Percentiles rank a stretch among this genome's conserved stretches.
Conservation (phyloP, 805 yeast species). For the Zygotorulaspora danielsina region DNA sequence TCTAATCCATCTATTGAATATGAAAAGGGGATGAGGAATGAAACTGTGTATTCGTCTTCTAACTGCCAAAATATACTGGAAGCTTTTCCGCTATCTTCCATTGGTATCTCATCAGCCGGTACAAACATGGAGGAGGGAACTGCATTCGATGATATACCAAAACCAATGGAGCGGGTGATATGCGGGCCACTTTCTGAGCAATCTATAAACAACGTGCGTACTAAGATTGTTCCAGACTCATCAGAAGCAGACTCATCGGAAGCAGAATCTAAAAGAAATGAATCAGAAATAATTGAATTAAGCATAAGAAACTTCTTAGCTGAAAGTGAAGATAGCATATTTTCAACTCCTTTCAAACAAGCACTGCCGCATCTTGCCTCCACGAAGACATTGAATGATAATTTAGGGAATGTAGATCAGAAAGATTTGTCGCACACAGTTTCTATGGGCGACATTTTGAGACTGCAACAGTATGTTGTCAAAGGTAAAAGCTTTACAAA, state of each 20-base stretch:
- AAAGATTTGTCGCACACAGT: not conserved
- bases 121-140: not conserved
- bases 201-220: not conserved
- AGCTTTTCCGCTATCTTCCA: not conserved
- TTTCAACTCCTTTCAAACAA: not conserved
- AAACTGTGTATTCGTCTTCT: not conserved
- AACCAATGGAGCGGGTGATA: too few relatives aligned
- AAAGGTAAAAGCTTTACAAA: constrained; percentile 21
- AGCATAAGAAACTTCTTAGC: not conserved
- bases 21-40: not conserved
- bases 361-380: not conserved
- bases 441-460: not conserved
- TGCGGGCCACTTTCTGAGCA: too few relatives aligned
- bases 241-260: not conserved
- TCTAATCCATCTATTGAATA: too few relatives aligned
- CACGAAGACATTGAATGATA: not conserved
- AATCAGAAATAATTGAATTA: not conserved
- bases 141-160: not conserved
- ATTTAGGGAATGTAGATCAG: not conserved
- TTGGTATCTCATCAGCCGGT: not conserved
- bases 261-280: not conserved
- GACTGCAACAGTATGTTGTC: constrained; percentile 21
- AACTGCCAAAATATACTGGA: not conserved
- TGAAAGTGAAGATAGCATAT: not conserved
- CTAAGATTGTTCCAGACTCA: too few relatives aligned